Conservation (phyloP, 1,284 basidiomycete genomes). For the Prillingera fragicola region DNA sequence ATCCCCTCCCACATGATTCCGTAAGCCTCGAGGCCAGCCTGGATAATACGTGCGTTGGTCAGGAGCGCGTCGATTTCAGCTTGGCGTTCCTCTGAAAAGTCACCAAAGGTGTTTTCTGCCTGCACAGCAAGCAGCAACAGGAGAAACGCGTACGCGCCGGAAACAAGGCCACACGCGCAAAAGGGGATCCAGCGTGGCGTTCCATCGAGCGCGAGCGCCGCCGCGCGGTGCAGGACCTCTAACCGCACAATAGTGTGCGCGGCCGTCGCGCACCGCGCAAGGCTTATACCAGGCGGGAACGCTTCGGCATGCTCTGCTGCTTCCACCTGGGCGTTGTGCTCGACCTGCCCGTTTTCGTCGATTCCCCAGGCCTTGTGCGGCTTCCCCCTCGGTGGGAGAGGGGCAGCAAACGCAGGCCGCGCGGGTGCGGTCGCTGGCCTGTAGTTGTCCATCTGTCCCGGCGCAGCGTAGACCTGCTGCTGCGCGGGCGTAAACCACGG, state of each 20-base stretch:
- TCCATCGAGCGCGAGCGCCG: constrained; percentile 40
- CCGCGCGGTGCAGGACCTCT: constrained; percentile 46
- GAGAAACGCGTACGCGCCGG: constrained; percentile 46
- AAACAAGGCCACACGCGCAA: constrained; percentile 48
- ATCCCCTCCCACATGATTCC: constrained; percentile 49
- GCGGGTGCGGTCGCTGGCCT: neutral
- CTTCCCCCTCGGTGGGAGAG: no score
- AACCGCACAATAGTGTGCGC: constrained; percentile 48
- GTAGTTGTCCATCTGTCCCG: neutral
- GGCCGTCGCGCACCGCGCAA: constrained; percentile 45
- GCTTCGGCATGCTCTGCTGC: constrained; percentile 14
- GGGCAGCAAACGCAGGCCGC: neutral
- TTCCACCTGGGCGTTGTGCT: constrained; percentile 8
- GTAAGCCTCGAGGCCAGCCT: constrained; percentile 48
- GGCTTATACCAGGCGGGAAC: constrained; percentile 47
- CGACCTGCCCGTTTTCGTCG: constrained; percentile 30
- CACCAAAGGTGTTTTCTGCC: constrained; percentile 36
- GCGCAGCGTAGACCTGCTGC: no score
- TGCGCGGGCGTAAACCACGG: no score
- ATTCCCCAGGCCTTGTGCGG: constrained; percentile 47
- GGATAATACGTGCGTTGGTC: constrained; percentile 47
- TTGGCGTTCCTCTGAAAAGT: constrained; percentile 18
- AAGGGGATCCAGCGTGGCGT: constrained; percentile 48
- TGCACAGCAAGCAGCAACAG: constrained; percentile 47
- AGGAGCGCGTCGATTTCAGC: constrained; percentile 45